Base-by-base conservation (phyloP, 371 early-diverging fungal genomes). In the Syncephalastrum sp. region DNA sequence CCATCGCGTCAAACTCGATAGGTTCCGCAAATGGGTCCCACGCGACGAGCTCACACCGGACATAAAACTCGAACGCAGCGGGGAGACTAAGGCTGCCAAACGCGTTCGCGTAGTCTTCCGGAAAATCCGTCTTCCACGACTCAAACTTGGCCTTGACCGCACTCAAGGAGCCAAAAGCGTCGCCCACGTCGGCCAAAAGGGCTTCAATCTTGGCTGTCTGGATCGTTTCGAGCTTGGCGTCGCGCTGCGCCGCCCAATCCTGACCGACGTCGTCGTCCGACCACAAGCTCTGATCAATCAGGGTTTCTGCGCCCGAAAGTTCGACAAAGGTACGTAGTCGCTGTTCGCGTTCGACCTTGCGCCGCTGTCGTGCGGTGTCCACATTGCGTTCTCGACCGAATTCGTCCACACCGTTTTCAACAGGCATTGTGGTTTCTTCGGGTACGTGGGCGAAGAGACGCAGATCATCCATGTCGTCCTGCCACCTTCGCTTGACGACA, bases 81-180 rank as follows among this genome's bases (percentile, higher is more conserved):
- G 88, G 85, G 53, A 90, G 56, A 53, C 88, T 79, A 2, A 88
- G 67, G 3, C 82, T 82, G 5, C 90, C 90, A 64, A 82, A 90
- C 0, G 87, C 87, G 48, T 88, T 82, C 42, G 70, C 68, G 62
- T 90, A 90, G 44, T 90, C 90, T 29, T 80, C 82, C 24, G 72
- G 72, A 47, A 79, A 86, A 3, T 75, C 66, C 0, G 71, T 66
- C 50, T 84, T 86, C 89, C 89, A 90, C 2, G 79, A 77, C 54
- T 85, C 83, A 63, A 88, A 87, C 42, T 72, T 75, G 24, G 68
- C 59, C 64, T 82, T 85, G 4, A 88, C 84, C 3, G 70, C 67
- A 38, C 62, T 57, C 12, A 90, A 47, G 0, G 80, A 64, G 21
- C 68, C 72, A 45, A 83, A 88, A n/a, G 84, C 87, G 14, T 78